These are phyloP conservation scores for Pharus latifolius DNA, from an alignment of 176 grass and related monocot species.

Conservation along the genomic window DNA sequence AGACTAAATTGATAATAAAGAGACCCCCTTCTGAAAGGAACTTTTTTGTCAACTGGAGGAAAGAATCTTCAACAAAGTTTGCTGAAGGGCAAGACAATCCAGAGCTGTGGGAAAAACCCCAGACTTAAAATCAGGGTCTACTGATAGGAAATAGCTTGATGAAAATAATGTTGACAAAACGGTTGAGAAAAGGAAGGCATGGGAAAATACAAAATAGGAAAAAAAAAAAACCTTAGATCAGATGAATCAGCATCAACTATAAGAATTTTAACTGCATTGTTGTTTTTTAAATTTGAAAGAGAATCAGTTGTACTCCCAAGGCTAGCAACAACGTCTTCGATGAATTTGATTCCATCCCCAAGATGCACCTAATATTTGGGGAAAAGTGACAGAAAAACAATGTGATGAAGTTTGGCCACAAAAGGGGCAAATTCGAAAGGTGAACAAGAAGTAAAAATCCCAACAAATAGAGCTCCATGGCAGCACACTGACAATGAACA, in stretches of 20 bases:
- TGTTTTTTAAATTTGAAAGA: conserved; percentile 24
- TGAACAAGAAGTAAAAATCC: background rate
- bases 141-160: background rate
- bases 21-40: conserved; percentile 63
- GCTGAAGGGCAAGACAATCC: conserved; percentile 71
- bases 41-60: conserved; percentile 47
- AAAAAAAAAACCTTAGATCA: conserved; percentile 59
- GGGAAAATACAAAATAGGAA: conserved; percentile 6
- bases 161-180: background rate
- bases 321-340: conserved; percentile 34
- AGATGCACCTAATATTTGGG: conserved; percentile 54
- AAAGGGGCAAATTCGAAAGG: background rate
- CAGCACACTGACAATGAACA: background rate
- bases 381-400: background rate
- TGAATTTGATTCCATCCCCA: conserved; percentile 67
- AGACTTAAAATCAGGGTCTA: background rate
- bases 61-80: conserved; percentile 80
- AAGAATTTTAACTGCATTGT: conserved; percentile 48
- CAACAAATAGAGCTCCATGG: background rate
- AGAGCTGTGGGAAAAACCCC: conserved; percentile 38
- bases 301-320: background rate
- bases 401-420: background rate
- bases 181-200: background rate
- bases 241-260: conserved; percentile 94
- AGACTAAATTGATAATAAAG: conserved; percentile 82